Evolutionary conservation across 2,329 filamentous ascomycete species (phyloP).

Genomic region (Rhynchosporium agropyri): DNA sequence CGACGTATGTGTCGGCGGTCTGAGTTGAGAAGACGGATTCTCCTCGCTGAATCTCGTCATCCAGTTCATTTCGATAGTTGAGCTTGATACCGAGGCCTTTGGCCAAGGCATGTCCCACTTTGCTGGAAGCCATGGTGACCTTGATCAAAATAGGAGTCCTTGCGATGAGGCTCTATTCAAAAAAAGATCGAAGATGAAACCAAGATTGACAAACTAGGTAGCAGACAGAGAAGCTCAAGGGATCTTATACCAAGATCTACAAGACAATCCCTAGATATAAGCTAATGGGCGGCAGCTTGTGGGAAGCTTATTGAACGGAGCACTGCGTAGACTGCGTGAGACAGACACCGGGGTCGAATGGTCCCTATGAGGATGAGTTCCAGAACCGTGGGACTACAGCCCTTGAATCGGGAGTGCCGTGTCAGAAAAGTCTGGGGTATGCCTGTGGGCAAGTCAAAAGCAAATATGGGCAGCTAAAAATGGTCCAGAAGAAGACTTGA

Average conservation of each 20-base stretch:
- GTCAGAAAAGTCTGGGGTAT: conserved; percentile 6
- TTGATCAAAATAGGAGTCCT: neutral
- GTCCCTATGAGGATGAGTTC: conserved; percentile 15
- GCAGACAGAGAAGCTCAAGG: conserved; percentile 11
- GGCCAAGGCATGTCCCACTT: conserved; percentile 73
- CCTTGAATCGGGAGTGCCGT: conserved; percentile 1
- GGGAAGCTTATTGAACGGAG: conserved; percentile 2
- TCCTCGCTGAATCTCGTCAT: conserved; percentile 67
- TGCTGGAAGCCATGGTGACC: conserved; percentile 42
- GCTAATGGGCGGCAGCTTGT: conserved; percentile 3
- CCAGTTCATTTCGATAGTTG: conserved; percentile 63
- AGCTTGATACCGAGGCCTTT: conserved; percentile 83
- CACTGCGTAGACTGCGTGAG: conserved; percentile 4
- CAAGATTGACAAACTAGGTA: conserved; percentile 1
- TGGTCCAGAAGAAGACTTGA: conserved; percentile 9
- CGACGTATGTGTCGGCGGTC: conserved; percentile 77
- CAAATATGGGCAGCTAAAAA: neutral
- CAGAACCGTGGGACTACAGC: conserved; percentile 28
- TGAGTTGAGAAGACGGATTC: conserved; percentile 78
- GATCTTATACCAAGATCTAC: neutral
- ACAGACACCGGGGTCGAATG: conserved; percentile 30
- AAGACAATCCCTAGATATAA: neutral
- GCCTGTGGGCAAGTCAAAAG: conserved; percentile 13
- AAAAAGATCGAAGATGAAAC: neutral
- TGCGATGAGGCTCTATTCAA: neutral